Base-by-base conservation (phyloP, 306 rosid genomes). In the Carpinus fangiana region DNA sequence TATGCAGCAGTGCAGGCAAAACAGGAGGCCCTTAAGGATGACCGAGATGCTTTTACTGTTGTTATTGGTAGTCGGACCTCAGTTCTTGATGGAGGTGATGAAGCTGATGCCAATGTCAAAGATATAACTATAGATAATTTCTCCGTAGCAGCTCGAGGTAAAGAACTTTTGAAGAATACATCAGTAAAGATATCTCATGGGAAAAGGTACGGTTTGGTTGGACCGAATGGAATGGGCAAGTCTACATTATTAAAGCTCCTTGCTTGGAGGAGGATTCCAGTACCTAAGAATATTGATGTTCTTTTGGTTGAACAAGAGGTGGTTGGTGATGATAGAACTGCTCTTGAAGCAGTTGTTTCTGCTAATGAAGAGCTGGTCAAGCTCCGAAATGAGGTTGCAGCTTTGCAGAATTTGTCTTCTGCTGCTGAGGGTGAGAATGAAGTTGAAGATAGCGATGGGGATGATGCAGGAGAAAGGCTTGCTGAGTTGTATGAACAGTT, bases 231-330 rank as follows among this genome's bases (percentile, higher is more conserved):
- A 80, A 89, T 6, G 86, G 93, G 93, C 4, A 91, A 91, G 83
- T 92, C 97, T 76, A 92, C 97, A 11, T 85, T 92, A 50, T 73
- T 92, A 77, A 92, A 90, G 86, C 94, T 92, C 78, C 91, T 92
- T 73, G 97, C 97, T 79, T 92, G 97, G 94, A 90, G 94, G 89
- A 88, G 88, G 90, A 92, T 90, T 76, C 97, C 97, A 0, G 92
- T 88, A 48, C 97, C 97, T 31, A 87, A 87, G 83, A 90, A 92
- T 77, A 92, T 92, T 75, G 97, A 92, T 80, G 91, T 88, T 69
- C 97, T 92, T 68, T 76, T 92, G 82, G 94, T 90, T 64, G 97
- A 92, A 80, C 93, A 92, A 82, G 94, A 90, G 82, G 91, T 87
- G 31, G 83, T 90, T 73, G 97, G 94, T 78, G 94, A 92, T 78